These are phyloP conservation scores for Aspergillus ellipticus DNA, from an alignment of 495 filamentous ascomycete species.

Conservation along the genomic window DNA sequence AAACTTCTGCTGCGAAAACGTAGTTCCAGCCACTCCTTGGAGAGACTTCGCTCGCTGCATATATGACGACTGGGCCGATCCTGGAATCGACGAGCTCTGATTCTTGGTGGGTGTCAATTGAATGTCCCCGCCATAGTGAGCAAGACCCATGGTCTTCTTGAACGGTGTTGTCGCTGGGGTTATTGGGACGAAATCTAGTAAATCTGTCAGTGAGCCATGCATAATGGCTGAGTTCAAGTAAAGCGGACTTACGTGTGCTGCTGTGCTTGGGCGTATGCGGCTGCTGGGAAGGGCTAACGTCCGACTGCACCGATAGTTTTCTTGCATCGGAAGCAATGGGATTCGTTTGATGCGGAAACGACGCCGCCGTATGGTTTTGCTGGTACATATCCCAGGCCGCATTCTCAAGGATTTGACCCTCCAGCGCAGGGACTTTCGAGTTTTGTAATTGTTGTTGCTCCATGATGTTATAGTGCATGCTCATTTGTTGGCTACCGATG, in stretches of 20 bases:
- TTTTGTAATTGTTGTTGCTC: conserved; percentile 23
- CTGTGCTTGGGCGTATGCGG: conserved; percentile 59
- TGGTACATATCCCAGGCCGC: conserved; percentile 29
- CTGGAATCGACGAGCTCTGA: conserved; percentile 32
- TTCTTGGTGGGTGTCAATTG: conserved; percentile 32
- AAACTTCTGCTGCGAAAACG: conserved; percentile 32
- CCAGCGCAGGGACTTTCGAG: conserved; percentile 11
- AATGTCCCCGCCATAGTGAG: conserved; percentile 31
- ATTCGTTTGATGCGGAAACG: conserved; percentile 20
- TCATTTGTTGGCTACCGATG: conserved; percentile 17
- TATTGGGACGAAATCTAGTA: conserved; percentile 41
- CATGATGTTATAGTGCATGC: conserved; percentile 23
- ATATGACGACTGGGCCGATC: conserved; percentile 31
- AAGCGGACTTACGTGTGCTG: conserved; percentile 43
- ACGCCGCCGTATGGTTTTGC: conserved; percentile 15
- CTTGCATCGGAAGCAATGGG: conserved; percentile 26
- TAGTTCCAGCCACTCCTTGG: conserved; percentile 38
- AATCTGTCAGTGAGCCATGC: conserved; percentile 16
- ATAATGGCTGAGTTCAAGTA: neutral
- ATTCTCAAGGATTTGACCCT: conserved; percentile 19
- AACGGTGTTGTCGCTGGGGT: conserved; percentile 50
- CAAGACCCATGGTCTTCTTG: conserved; percentile 37
- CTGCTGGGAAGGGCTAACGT: conserved; percentile 36
- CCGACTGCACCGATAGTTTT: conserved; percentile 39
- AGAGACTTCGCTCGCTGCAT: conserved; percentile 50